Evolutionary conservation across 2,329 filamentous ascomycete species (phyloP).

Genomic region (Cordyceps sp.): DNA sequence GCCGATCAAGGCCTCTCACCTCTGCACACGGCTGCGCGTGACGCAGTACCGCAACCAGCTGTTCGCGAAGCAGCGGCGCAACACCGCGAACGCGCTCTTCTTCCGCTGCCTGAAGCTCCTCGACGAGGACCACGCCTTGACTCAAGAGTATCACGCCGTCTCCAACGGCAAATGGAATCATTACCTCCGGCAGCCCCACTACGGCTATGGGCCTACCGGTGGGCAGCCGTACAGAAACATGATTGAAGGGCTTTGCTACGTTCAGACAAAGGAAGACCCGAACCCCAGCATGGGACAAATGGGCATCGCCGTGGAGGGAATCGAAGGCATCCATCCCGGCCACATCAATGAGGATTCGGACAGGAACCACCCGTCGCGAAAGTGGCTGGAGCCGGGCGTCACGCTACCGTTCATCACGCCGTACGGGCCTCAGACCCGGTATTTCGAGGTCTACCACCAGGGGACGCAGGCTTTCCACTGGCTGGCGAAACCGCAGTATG

Average conservation of each 20-base stretch:
- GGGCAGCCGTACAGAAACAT: constrained; percentile 32
- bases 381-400: constrained; percentile 13
- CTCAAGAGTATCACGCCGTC: constrained; percentile 31
- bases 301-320: constrained; percentile 15
- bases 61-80: constrained; percentile 38
- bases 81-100: constrained; percentile 33
- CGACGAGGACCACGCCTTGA: constrained; percentile 31
- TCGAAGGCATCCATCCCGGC: constrained; percentile 16
- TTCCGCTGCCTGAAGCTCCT: constrained; percentile 31
- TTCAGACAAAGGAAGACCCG: constrained; percentile 30
- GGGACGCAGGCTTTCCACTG: constrained; percentile 14
- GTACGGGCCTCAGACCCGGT: constrained; percentile 13
- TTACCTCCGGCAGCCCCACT: constrained; percentile 32
- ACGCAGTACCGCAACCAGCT: constrained; percentile 31
- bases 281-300: constrained; percentile 25
- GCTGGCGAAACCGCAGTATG: constrained; percentile 14
- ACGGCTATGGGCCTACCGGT: constrained; percentile 20
- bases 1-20: constrained; percentile 39
- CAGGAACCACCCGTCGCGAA: constrained; percentile 24
- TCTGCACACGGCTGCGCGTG: constrained; percentile 31
- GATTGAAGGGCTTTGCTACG: constrained; percentile 34
- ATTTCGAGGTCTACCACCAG: constrained; percentile 18
- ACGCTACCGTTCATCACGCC: constrained; percentile 15
- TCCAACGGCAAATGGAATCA: constrained; percentile 38
- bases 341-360: constrained; percentile 36